Evolutionary conservation across 2,329 filamentous ascomycete species (phyloP), one percentile per base, ranked within the genome.

Genomic region (Penicillium sp.): DNA sequence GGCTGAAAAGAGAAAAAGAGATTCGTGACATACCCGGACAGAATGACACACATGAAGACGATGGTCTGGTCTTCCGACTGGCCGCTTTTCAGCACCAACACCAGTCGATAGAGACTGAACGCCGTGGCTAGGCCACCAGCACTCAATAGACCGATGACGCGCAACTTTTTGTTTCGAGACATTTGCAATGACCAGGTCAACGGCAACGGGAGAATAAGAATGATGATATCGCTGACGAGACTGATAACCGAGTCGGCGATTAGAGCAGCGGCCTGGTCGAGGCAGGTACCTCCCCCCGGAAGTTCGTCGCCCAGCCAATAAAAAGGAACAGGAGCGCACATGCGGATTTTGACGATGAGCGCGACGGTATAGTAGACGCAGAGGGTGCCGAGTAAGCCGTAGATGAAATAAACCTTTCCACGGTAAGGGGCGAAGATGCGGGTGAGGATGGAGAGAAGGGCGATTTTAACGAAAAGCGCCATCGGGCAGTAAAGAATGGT

Each of bases 401-500:
- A 69, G 31, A 74, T 69, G 49, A 69, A 63, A 38, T 63, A 58
- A 24, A 71, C 63, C 39, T 66, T 69, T 44, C 53, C 60, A 20
- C 61, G 63, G 53, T 67, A 71, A 1, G 71, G 71, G 13, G 57
- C 44, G 63, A 74, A 74, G 46, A 74, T 67, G 44, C 71, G 67
- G 24, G 66, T 68, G 16, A 74, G 54, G 50, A 74, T 71, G 2
- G 68, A 62, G 5, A 74, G 62, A 8, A 74, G 66, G 33, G 70
- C 67, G 35, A 70, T 51, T 52, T 74, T 74, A 36, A 67, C 65
- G 43, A 69, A 64, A 20, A 74, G 64, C 14, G 69, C 69, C 64
- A 72, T 72, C 1, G 71, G 72, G n/a, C 69, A 71, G 61, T 74
- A 74, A 16, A 73, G 52, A 16, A 72, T 62, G 11, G 71, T 72